Conservation (phyloP, 2,329 filamentous ascomycete genomes). For the Bipolaris sorokiniana region DNA sequence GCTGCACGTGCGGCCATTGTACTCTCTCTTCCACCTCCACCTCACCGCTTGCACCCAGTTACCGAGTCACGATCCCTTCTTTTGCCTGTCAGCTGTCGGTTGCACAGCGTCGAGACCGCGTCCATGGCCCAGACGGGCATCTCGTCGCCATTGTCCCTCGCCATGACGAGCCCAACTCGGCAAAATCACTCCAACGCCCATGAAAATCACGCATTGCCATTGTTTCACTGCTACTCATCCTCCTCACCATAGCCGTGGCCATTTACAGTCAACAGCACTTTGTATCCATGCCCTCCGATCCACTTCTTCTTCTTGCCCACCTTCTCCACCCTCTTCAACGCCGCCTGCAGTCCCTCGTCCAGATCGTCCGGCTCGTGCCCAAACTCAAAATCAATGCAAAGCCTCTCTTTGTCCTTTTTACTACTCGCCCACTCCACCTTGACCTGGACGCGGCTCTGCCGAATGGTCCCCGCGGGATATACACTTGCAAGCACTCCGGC, state of each 20-base stretch:
- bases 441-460: slow-evolving; percentile 45
- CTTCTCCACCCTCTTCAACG: slow-evolving; percentile 43
- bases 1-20: slow-evolving; percentile 33
- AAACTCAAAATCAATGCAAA: slow-evolving; percentile 40
- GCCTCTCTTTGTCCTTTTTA: slow-evolving; percentile 39
- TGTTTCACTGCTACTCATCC: slow-evolving; percentile 10
- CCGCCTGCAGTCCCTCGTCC: slow-evolving; percentile 42
- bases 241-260: slow-evolving; percentile 29
- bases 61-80: slow-evolving; percentile 34
- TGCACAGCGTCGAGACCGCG: slow-evolving; percentile 4
- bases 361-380: slow-evolving; percentile 34
- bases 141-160: not conserved
- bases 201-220: not conserved
- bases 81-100: slow-evolving; percentile 7
- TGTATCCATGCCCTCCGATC: slow-evolving; percentile 38
- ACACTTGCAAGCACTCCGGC: slow-evolving; percentile 63
- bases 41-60: slow-evolving; percentile 35
- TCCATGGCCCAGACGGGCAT: slow-evolving; percentile 8
- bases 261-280: slow-evolving; percentile 38
- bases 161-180: not conserved
- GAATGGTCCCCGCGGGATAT: slow-evolving; percentile 65
- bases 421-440: slow-evolving; percentile 31
- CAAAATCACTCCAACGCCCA: not conserved
- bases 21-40: slow-evolving; percentile 4
- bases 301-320: slow-evolving; percentile 51